Evolutionary conservation across 176 grass and related monocot genomes (phyloP).

Genomic region (Avena eriantha): DNA sequence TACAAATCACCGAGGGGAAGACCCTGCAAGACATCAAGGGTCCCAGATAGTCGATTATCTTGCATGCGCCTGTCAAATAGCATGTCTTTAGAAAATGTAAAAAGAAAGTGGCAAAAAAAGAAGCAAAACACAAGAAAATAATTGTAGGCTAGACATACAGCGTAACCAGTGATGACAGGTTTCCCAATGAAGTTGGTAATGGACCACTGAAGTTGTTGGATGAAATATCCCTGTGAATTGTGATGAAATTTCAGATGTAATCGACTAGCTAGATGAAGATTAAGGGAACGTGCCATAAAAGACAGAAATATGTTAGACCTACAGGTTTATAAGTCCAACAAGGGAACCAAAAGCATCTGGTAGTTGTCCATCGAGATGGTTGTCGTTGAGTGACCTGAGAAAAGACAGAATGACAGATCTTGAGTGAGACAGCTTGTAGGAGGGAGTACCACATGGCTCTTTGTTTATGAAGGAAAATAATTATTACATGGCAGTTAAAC

Average conservation of each 20-base stretch:
- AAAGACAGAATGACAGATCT: conserved; percentile 42
- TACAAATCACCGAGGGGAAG: conserved; percentile 97
- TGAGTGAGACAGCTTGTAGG: conserved; percentile 32
- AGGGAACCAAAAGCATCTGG: conserved; percentile 83
- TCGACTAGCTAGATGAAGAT: conserved; percentile 4
- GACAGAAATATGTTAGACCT: conserved; percentile 32
- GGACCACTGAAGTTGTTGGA: conserved; percentile 86
- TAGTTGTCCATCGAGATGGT: conserved; percentile 79
- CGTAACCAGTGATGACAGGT: conserved; percentile 80
- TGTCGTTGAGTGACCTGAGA: conserved; percentile 87
- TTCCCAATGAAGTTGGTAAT: conserved; percentile 84
- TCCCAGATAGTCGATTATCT: conserved; percentile 78
- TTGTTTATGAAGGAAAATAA: conserved; percentile 5
- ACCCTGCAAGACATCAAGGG: conserved; percentile 82
- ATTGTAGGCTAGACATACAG: conserved; percentile 69
- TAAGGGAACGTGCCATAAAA: neutral
- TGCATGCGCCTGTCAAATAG: conserved; percentile 72
- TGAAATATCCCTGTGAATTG: conserved; percentile 76
- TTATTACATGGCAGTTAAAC: conserved; percentile 85
- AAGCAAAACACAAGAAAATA: conserved; percentile 34
- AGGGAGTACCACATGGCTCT: neutral
- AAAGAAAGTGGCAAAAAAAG: conserved; percentile 11
- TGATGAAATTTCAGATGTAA: conserved; percentile 30
- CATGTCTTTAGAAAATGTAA: conserved; percentile 30
- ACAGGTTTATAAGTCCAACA: conserved; percentile 91